Conservation (phyloP, 2,329 filamentous ascomycete species). For the Annulohypoxylon truncatum region DNA sequence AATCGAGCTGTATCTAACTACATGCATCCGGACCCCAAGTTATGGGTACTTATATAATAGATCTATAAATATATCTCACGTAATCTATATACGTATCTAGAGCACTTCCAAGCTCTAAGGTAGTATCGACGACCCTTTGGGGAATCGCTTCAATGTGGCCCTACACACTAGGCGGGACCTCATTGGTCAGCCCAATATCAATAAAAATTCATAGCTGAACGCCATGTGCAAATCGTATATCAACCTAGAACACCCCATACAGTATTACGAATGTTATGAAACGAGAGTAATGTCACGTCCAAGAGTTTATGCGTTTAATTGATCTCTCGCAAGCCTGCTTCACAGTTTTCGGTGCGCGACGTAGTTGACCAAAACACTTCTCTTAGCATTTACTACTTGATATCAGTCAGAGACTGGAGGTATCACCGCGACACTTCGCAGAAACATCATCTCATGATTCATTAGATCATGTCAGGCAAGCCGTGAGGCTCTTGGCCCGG, state of each 20-base stretch:
- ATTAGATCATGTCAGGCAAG: conserved; percentile 30
- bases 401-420: conserved; percentile 12
- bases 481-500: conserved; percentile 31
- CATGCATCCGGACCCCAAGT: background rate
- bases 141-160: background rate
- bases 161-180: background rate
- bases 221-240: too few relatives aligned
- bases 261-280: too few relatives aligned
- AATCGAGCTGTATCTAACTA: background rate
- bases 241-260: too few relatives aligned
- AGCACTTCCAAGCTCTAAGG: background rate
- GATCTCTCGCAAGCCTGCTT: background rate
- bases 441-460: conserved; percentile 38
- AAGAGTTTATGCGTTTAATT: background rate
- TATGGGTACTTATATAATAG: background rate
- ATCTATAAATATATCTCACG: conserved; percentile 1
- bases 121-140: background rate
- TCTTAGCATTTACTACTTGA: conserved; percentile 12
- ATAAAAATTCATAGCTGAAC: background rate
- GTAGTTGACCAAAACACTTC: background rate
- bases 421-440: conserved; percentile 18
- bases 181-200: background rate
- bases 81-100: background rate
- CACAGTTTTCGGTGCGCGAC: background rate
- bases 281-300: background rate